Conservation (phyloP, 2,329 filamentous ascomycete species). For the Sporothrix schenckii region DNA sequence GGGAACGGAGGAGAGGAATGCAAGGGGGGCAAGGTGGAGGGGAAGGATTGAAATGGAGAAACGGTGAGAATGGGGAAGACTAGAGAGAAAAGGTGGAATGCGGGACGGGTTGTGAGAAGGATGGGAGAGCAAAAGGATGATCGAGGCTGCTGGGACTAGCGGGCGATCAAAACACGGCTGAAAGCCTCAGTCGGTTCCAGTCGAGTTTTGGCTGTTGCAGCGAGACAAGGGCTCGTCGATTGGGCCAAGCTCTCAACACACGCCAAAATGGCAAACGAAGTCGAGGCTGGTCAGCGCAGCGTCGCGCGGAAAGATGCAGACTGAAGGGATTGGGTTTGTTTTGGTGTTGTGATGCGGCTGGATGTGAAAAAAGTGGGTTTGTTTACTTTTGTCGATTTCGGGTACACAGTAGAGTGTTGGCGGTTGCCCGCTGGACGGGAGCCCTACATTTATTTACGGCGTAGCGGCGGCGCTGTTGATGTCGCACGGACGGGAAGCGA, state of each 20-base stretch:
- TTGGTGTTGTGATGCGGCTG: neutral
- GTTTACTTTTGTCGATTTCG: slow-evolving; percentile 34
- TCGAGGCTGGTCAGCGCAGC: slow-evolving; percentile 5
- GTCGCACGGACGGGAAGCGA: slow-evolving; percentile 24
- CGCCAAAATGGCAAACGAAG: neutral
- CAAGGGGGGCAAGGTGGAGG: neutral
- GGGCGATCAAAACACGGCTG: slow-evolving; percentile 17
- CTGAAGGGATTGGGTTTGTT: slow-evolving; percentile 17
- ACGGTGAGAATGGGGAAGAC: neutral
- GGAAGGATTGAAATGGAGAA: slow-evolving; percentile 20
- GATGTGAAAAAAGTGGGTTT: slow-evolving; percentile 28
- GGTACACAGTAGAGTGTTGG: neutral
- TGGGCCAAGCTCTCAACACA: neutral
- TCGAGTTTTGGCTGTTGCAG: slow-evolving; percentile 23
- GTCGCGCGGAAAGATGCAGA: neutral
- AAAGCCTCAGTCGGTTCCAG: neutral
- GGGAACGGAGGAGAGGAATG: neutral
- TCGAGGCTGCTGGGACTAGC: slow-evolving; percentile 1
- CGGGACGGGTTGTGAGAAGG: neutral
- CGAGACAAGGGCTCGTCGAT: neutral
- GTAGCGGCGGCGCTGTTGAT: neutral
- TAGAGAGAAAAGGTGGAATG: slow-evolving; percentile 11
- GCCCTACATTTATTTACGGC: neutral
- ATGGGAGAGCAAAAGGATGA: neutral
- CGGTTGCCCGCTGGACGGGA: slow-evolving; percentile 6